These are phyloP conservation scores for Saccharomyces hybrid DNA, from an alignment of 1,139 yeast genomes.

Conservation along the genomic window DNA sequence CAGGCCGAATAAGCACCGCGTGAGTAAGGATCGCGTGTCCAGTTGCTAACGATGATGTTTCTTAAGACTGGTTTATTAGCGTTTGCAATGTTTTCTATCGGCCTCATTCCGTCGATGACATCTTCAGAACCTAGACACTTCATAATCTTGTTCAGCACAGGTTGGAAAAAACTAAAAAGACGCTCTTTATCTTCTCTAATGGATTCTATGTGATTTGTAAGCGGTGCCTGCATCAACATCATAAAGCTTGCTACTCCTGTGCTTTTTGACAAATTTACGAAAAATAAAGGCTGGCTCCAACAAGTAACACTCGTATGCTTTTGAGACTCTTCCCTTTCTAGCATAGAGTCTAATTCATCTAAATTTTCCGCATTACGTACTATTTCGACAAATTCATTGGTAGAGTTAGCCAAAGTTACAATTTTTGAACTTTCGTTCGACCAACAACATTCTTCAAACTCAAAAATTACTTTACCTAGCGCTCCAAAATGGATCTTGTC, in stretches of 20 bases:
- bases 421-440: slow-evolving; percentile 31
- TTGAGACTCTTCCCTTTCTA: background rate
- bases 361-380: slow-evolving; percentile 14
- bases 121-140: slow-evolving; percentile 14
- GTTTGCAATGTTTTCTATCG: background rate
- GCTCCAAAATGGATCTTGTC: slow-evolving; percentile 55
- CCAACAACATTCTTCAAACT: slow-evolving; percentile 67
- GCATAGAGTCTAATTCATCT: slow-evolving; percentile 7
- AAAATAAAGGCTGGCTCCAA: slow-evolving; percentile 46
- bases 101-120: slow-evolving; percentile 14
- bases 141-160: slow-evolving; percentile 33
- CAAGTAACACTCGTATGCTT: slow-evolving; percentile 17
- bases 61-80: slow-evolving; percentile 38
- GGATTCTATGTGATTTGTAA: slow-evolving; percentile 47
- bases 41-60: slow-evolving; percentile 47
- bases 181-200: slow-evolving; percentile 29
- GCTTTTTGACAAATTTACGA: slow-evolving; percentile 39
- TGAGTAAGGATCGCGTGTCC: slow-evolving; percentile 65
- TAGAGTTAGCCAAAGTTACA: slow-evolving; percentile 19
- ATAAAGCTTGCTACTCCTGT: slow-evolving; percentile 44
- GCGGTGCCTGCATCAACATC: slow-evolving; percentile 59
- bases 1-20: slow-evolving; percentile 73
- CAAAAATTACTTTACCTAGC: slow-evolving; percentile 70
- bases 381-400: slow-evolving; percentile 11
- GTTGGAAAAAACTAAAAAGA: slow-evolving; percentile 40